Base-by-base conservation (phyloP, 1,284 basidiomycete species). In the Trichosporon sp. region DNA sequence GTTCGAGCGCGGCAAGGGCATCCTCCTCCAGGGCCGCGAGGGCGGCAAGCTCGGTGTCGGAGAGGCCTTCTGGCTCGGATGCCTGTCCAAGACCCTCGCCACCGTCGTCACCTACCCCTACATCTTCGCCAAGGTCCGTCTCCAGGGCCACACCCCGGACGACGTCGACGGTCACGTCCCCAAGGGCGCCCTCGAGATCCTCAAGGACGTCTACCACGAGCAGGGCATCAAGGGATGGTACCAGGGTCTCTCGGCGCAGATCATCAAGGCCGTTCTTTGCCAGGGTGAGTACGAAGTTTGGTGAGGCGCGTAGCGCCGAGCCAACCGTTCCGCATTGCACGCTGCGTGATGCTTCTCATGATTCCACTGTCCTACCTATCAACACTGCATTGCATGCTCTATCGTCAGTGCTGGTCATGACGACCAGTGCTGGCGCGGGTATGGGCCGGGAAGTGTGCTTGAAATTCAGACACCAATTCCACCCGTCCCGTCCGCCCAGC, bases 221-320 rank as follows among this genome's bases (percentile, higher is more conserved):
- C 88, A 94, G 77, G 94, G 93, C 1, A 85, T 93, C 76, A 73
- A 85, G 16, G 96, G 97, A n/a, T 97, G 94, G 94, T 99, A 99
- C 84, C 92, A 94, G 90, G 96, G 96, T 70, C 85, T 90, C 83
- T 83, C 85, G 74, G 87, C 88, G 16, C 88, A 88, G 81, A 88
- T 88, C 75, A 81, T 86, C 74, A 88, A 89, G 81, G 88, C 88
- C 4, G 87, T 88, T 16, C 80, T 89, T n/a, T 86, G 87, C 31
- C 87, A 88, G 80, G 87, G 86, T 77, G 48, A 74, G 77, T 78
- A 14, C 26, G 12, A 35, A 12, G 43, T 46, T 14, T 26, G 12
- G 19, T 16, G n/a, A 48, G 16, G 46, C 46, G 46, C 46, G 14
- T 16, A 48, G 46, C 46, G 16, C 46, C 6, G 46, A 48, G 46